phyloP scores from a whole-genome alignment of 2,329 filamentous ascomycete genomes.

The Clonostachys sp. region DNA sequence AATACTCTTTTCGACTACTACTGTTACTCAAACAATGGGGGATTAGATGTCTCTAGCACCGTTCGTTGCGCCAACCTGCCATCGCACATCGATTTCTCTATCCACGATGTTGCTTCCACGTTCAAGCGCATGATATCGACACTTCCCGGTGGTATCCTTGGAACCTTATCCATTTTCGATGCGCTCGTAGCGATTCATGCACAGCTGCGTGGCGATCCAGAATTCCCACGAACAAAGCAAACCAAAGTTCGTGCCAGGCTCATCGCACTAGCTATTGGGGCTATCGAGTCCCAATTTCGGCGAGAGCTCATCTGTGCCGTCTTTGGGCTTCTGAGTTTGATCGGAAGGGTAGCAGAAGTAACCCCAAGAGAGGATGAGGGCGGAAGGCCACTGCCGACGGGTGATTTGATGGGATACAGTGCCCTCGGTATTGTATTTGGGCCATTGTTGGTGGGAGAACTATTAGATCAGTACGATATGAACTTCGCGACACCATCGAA shows the following conservation, averaged over 20 bases:
- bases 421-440: constrained; percentile 62
- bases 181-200: constrained; percentile 56
- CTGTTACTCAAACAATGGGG: constrained; percentile 40
- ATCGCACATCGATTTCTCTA: constrained; percentile 50
- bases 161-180: constrained; percentile 57
- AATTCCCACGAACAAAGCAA: constrained; percentile 47
- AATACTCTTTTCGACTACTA: constrained; percentile 61
- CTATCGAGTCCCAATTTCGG: constrained; percentile 53
- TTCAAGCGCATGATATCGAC: constrained; percentile 63
- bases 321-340: constrained; percentile 58
- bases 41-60: constrained; percentile 48
- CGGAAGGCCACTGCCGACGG: constrained; percentile 46
- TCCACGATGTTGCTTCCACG: constrained; percentile 62
- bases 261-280: constrained; percentile 58
- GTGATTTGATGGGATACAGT: constrained; percentile 60
- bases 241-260: constrained; percentile 57
- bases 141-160: constrained; percentile 62
- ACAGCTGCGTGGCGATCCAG: constrained; percentile 46
- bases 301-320: constrained; percentile 63
- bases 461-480: constrained; percentile 46
- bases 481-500: constrained; percentile 33
- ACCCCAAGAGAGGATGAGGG: constrained; percentile 44
- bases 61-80: constrained; percentile 57
- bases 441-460: constrained; percentile 55
- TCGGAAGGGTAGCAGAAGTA: constrained; percentile 53